A percentile compares a stretch with the other conserved stretches of the same genome.
Evolutionary conservation across 140 eudicot genomes (phyloP).

Genomic region (Erigeron philadelphicus): DNA sequence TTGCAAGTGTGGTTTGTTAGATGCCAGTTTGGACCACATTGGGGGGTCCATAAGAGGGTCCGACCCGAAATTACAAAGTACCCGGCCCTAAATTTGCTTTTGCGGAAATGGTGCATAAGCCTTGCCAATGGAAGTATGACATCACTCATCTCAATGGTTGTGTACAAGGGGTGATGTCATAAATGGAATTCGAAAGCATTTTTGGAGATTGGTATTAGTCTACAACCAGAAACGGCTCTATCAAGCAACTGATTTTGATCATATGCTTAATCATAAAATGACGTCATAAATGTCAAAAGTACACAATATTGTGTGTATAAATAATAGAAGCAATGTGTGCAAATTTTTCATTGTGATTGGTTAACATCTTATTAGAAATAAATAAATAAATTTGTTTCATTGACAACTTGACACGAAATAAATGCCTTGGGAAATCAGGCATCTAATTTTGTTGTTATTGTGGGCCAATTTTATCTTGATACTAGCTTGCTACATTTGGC

Average conservation of each 20-base stretch:
- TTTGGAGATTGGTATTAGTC: background rate
- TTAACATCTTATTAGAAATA: too few relatives aligned
- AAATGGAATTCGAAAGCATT: background rate
- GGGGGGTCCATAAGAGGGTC: background rate
- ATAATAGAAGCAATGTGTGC: too few relatives aligned
- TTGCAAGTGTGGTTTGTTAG: background rate
- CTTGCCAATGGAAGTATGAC: conserved; percentile 8
- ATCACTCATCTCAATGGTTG: background rate
- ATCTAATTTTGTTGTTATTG: background rate
- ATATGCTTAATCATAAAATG: background rate
- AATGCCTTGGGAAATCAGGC: too few relatives aligned
- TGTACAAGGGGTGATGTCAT: background rate
- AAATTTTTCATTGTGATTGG: too few relatives aligned
- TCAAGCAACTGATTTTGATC: background rate
- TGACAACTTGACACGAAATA: too few relatives aligned
- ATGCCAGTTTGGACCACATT: conserved; percentile 13
- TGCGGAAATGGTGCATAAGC: background rate
- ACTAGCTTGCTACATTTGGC: too few relatives aligned
- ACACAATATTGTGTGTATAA: background rate
- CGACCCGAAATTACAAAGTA: background rate
- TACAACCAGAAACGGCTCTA: too few relatives aligned
- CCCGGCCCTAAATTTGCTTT: background rate
- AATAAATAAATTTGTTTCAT: too few relatives aligned
- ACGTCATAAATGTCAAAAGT: background rate
- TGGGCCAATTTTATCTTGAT: background rate